phyloP scores from a whole-genome alignment of 139 green algal species.

The Pycnococcus provasolii region DNA sequence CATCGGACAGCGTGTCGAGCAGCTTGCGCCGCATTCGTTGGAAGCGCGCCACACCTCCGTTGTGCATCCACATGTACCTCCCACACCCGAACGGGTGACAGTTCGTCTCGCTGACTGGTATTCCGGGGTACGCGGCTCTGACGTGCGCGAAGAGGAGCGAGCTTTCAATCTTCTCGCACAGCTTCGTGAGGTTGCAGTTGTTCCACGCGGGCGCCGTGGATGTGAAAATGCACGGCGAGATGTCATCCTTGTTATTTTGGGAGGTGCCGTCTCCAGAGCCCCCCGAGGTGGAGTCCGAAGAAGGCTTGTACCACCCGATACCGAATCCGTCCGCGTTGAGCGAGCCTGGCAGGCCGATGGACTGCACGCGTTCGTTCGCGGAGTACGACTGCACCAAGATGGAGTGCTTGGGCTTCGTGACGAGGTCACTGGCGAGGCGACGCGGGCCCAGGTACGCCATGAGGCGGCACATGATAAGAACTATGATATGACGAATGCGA shows the following conservation, averaged over 20 bases:
- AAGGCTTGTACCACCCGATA: slow-evolving; percentile 71
- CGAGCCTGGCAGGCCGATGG: slow-evolving; percentile 54
- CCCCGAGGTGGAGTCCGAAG: not conserved
- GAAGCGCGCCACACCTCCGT: slow-evolving; percentile 83
- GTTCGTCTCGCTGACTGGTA: slow-evolving; percentile 87
- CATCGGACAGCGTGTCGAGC: slow-evolving; percentile 61
- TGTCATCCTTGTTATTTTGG: slow-evolving; percentile 27
- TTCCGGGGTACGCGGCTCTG: slow-evolving; percentile 79
- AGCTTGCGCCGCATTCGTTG: slow-evolving; percentile 59
- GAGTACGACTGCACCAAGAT: slow-evolving; percentile 95
- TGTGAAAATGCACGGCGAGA: slow-evolving; percentile 79
- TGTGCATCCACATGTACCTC: slow-evolving; percentile 96
- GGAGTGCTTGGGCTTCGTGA: slow-evolving; percentile 62
- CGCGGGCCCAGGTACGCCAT: slow-evolving; percentile 73
- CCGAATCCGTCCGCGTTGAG: slow-evolving; percentile 90
- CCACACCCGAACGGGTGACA: slow-evolving; percentile 60
- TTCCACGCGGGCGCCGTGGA: slow-evolving; percentile 86
- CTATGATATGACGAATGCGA: too few relatives aligned
- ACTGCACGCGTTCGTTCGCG: slow-evolving; percentile 66
- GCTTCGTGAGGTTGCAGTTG: slow-evolving; percentile 84
- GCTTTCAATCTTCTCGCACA: slow-evolving; percentile 79
- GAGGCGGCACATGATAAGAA: slow-evolving; percentile 80
- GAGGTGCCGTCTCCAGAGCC: not conserved
- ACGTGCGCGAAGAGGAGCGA: slow-evolving; percentile 91
- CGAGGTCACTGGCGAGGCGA: slow-evolving; percentile 71